phyloP scores from a whole-genome alignment of 768 basidiomycete genomes.

The Hysterangium stoloniferum region DNA sequence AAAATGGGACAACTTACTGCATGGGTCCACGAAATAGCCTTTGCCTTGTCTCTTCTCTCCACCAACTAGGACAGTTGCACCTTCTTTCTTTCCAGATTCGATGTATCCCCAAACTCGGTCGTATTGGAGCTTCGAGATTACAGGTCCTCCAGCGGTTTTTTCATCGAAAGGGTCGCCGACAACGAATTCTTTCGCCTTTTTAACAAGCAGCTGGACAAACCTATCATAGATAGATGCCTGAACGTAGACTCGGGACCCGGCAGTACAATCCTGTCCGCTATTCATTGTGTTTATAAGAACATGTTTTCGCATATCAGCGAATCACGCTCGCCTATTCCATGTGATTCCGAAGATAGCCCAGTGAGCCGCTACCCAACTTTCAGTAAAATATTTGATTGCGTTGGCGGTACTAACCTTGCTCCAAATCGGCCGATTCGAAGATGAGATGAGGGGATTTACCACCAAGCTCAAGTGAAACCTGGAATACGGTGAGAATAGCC shows the following conservation, averaged over 20 bases:
- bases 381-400: background rate
- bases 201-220: constrained; percentile 60
- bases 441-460: constrained; percentile 88
- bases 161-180: constrained; percentile 81
- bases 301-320: constrained; percentile 8
- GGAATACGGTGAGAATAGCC: constrained; percentile 10
- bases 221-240: constrained; percentile 84
- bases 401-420: constrained; percentile 49
- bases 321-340: constrained; percentile 41
- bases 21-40: constrained; percentile 88
- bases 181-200: constrained; percentile 58
- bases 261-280: constrained; percentile 89
- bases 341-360: constrained; percentile 85
- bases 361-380: constrained; percentile 48
- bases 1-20: constrained; percentile 43
- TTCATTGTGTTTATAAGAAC: background rate
- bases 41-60: constrained; percentile 68
- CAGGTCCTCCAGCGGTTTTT: constrained; percentile 67
- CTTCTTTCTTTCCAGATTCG: constrained; percentile 74
- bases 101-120: constrained; percentile 87
- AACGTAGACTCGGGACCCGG: constrained; percentile 84
- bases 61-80: constrained; percentile 73
- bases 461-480: constrained; percentile 89
- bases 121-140: constrained; percentile 79
- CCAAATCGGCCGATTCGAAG: constrained; percentile 86